Conservation (phyloP, 805 yeast genomes). For the Candida vartiovaarae region DNA sequence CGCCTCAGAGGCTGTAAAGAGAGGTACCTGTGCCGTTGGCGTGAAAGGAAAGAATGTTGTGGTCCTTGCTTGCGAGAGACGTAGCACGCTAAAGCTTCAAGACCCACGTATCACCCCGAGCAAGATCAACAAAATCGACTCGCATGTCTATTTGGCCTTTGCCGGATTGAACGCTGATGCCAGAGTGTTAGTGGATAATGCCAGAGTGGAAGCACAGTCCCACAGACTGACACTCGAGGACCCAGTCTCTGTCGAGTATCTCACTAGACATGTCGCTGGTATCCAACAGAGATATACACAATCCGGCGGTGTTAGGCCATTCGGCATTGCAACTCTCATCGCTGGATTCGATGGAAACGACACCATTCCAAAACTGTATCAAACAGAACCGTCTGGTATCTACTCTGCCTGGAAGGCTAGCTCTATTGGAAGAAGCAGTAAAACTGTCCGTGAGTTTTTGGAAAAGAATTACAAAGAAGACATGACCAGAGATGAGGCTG, state of each 20-base stretch:
- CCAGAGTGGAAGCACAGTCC: constrained; percentile 94
- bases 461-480: constrained; percentile 74
- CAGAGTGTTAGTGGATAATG: constrained; percentile 87
- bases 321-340: constrained; percentile 90
- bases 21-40: constrained; percentile 98
- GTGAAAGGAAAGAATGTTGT: constrained; percentile 86
- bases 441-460: constrained; percentile 91
- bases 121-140: constrained; percentile 85
- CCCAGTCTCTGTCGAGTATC: constrained; percentile 83
- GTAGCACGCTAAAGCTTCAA: constrained; percentile 90
- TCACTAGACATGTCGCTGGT: constrained; percentile 94
- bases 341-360: constrained; percentile 94
- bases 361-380: constrained; percentile 72
- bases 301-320: constrained; percentile 97
- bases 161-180: constrained; percentile 99
- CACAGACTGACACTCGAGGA: constrained; percentile 92
- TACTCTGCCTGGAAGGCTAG: constrained; percentile 98
- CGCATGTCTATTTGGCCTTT: constrained; percentile 86
- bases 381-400: constrained; percentile 96
- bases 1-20: constrained; percentile 94
- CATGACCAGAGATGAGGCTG: constrained; percentile 61
- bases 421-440: constrained; percentile 91
- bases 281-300: constrained; percentile 96
- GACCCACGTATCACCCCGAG: constrained; percentile 96
- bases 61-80: constrained; percentile 93